Evolutionary conservation across 768 basidiomycete genomes (phyloP).

Genomic region (Vararia minispora): DNA sequence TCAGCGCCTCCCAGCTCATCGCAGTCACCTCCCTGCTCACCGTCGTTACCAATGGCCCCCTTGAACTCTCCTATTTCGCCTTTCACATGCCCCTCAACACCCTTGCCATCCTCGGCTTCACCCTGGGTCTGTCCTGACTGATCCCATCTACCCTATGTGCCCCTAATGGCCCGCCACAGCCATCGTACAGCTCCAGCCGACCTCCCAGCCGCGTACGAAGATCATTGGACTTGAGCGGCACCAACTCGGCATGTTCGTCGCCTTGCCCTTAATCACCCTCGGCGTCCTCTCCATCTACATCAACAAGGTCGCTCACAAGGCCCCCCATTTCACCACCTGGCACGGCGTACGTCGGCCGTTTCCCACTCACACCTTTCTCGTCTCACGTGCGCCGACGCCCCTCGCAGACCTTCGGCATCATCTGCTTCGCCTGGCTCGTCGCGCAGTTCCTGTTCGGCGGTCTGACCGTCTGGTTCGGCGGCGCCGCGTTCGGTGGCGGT

Average conservation of each 20-base stretch:
- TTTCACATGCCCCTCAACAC: constrained; percentile 57
- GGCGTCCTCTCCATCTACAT: constrained; percentile 53
- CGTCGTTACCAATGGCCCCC: constrained; percentile 35
- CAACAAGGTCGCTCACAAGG: constrained; percentile 42
- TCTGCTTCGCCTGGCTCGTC: constrained; percentile 49
- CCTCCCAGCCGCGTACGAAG: constrained; percentile 53
- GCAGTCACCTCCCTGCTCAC: constrained; percentile 5
- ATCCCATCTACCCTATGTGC: not conserved
- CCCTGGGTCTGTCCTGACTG: constrained; percentile 52
- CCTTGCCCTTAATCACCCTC: constrained; percentile 43
- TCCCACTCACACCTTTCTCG: not conserved
- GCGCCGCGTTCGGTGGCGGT: constrained; percentile 60
- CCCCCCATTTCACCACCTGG: constrained; percentile 59
- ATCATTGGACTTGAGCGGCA: constrained; percentile 59
- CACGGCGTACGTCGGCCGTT: constrained; percentile 45
- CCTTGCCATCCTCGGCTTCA: constrained; percentile 42
- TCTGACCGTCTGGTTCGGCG: constrained; percentile 69
- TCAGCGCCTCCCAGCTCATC: constrained; percentile 5
- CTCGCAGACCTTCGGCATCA: constrained; percentile 50
- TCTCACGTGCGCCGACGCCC: not conserved
- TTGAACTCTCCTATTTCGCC: constrained; percentile 45
- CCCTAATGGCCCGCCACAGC: constrained; percentile 27
- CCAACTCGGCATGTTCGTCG: constrained; percentile 49
- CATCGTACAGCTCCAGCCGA: constrained; percentile 67
- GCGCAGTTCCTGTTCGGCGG: constrained; percentile 53